Evolutionary conservation across 2,329 filamentous ascomycete species (phyloP).

Genomic region (Colletotrichum plurivorum): DNA sequence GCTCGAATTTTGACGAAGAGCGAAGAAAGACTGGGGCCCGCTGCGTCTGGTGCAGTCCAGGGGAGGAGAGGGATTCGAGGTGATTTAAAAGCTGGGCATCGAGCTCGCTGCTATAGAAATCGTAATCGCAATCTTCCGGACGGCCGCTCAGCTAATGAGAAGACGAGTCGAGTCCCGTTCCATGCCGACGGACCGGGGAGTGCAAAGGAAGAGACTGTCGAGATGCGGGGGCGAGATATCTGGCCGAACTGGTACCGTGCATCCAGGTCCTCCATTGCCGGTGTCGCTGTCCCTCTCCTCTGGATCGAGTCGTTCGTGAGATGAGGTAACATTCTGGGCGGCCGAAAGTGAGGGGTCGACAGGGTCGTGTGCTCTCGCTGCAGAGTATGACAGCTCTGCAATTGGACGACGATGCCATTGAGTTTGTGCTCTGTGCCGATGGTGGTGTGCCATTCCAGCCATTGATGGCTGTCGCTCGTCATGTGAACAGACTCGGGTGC

Average conservation of each 20-base stretch:
- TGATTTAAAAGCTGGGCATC: slow-evolving; percentile 14
- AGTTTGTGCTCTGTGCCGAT: slow-evolving; percentile 9
- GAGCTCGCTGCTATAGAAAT: slow-evolving; percentile 13
- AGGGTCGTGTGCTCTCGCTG: background rate
- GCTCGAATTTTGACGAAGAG: slow-evolving; percentile 38
- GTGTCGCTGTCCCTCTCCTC: background rate
- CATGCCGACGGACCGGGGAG: slow-evolving; percentile 19
- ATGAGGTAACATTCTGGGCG: slow-evolving; percentile 4
- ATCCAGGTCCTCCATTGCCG: background rate
- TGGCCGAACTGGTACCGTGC: background rate
- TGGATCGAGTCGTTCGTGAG: slow-evolving; percentile 7
- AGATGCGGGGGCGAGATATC: slow-evolving; percentile 7
- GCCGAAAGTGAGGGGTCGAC: slow-evolving; percentile 19
- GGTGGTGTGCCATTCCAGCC: slow-evolving; percentile 10
- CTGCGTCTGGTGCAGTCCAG: no score
- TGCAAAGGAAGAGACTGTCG: background rate
- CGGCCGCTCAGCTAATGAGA: slow-evolving; percentile 21
- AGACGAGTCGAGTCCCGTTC: slow-evolving; percentile 18
- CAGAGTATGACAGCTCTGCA: background rate
- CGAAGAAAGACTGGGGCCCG: slow-evolving; percentile 38
- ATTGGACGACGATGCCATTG: slow-evolving; percentile 20
- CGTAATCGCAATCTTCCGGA: slow-evolving; percentile 16
- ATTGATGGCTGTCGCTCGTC: slow-evolving; percentile 2
- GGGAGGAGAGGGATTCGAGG: slow-evolving; percentile 6
- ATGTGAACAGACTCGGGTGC: background rate